Conservation (phyloP, 352 stramenopile genomes). For the Globisporangium solare region DNA sequence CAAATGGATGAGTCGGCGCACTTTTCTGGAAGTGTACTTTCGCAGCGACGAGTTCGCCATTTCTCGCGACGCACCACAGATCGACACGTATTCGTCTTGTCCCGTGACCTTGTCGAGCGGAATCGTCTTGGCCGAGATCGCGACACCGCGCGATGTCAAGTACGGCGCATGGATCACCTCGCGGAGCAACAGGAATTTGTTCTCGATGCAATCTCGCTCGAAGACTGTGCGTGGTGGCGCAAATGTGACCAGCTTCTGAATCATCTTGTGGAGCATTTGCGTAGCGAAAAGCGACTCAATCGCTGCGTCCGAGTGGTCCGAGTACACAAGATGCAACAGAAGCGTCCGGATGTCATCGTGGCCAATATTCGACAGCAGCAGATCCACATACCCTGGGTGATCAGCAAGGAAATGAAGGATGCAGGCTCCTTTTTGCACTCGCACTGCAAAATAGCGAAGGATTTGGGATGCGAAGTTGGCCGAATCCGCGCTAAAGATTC, state of each 20-base stretch:
- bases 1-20: conserved; percentile 76
- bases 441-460: conserved; percentile 75
- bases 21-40: conserved; percentile 85
- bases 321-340: conserved; percentile 78
- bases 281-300: conserved; percentile 72
- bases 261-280: conserved; percentile 68
- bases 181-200: conserved; percentile 72
- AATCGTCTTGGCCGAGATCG: conserved; percentile 85
- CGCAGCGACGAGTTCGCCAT: conserved; percentile 77
- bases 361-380: conserved; percentile 76
- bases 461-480: conserved; percentile 81
- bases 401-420: conserved; percentile 67
- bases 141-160: conserved; percentile 69
- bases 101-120: conserved; percentile 82
- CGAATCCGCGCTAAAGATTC: conserved; percentile 72
- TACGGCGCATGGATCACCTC: conserved; percentile 84
- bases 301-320: conserved; percentile 71
- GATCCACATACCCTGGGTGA: conserved; percentile 51
- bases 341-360: conserved; percentile 79
- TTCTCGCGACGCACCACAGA: conserved; percentile 78
- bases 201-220: conserved; percentile 75
- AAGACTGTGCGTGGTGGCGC: conserved; percentile 65
- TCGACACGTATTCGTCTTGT: conserved; percentile 84
- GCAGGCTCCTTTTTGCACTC: conserved; percentile 70
- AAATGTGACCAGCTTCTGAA: conserved; percentile 74